These are phyloP conservation scores for Tolypocladium tropicale DNA, from an alignment of 2,329 filamentous ascomycete species.

Conservation along the genomic window DNA sequence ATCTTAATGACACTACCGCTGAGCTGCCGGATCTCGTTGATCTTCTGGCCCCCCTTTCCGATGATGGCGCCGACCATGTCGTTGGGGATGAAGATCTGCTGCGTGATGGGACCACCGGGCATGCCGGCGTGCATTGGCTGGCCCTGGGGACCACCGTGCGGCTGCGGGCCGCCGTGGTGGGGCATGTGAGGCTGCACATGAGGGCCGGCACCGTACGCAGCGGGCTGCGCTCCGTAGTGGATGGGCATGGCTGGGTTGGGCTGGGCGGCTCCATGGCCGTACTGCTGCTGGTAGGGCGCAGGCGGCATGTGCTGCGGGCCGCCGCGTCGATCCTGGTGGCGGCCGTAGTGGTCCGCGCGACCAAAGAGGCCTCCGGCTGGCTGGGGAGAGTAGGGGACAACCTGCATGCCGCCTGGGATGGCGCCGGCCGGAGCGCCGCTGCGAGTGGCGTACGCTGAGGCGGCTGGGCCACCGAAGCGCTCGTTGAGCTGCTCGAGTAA, in stretches of 20 bases:
- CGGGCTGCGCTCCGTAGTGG: conserved; percentile 69
- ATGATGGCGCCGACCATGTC: conserved; percentile 99
- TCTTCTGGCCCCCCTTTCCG: conserved; percentile 96
- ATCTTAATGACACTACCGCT: conserved; percentile 99
- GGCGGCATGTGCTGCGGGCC: conserved; percentile 61
- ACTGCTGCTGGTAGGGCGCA: conserved; percentile 61
- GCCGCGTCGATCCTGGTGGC: conserved; percentile 60
- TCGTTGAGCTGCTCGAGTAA: conserved; percentile 95
- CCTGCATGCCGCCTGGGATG: conserved; percentile 95
- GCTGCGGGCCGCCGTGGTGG: conserved; percentile 46
- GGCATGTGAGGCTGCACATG: conserved; percentile 61
- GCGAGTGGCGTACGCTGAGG: conserved; percentile 94
- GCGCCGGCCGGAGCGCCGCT: conserved; percentile 89
- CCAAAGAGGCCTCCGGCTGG: conserved; percentile 88
- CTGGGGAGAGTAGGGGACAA: conserved; percentile 95
- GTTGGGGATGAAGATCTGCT: conserved; percentile 98
- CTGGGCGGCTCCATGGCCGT: conserved; percentile 53
- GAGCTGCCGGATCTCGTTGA: conserved; percentile 96
- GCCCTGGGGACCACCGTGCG: conserved; percentile 56
- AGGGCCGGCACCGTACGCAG: conserved; percentile 69
- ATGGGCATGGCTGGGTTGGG: conserved; percentile 55
- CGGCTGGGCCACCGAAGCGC: conserved; percentile 87
- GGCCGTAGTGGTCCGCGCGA: conserved; percentile 72
- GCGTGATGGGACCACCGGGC: conserved; percentile 62
- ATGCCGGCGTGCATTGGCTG: conserved; percentile 62